Base-by-base conservation (phyloP, 2,329 filamentous ascomycete species). In the Ambrosiella beaveri region DNA sequence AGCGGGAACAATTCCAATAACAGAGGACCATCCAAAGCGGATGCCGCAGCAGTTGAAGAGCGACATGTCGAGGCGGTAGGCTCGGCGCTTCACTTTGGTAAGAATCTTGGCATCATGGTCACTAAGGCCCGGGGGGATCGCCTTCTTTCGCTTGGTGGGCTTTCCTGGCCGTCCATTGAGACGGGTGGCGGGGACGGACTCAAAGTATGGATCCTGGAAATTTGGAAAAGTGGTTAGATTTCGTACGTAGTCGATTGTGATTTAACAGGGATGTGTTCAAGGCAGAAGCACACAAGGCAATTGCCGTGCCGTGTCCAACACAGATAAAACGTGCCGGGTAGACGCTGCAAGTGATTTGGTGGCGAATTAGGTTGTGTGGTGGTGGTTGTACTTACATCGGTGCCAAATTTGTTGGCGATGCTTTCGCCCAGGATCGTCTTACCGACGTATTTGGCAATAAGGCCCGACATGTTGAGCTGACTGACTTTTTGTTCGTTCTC, bases 1-100 rank as follows among this genome's bases (percentile, higher is more conserved):
- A 79, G 80, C 80, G 64, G 93, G 93, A 57, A 97, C 70, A 7
- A 97, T 67, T 12, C 84, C 93, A 65, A 97, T 87, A 59, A 95
- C 79, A 64, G 84, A 86, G 56, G 86, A 81, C 88, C 89, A 96
- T 57, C 93, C 93, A 66, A 97, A 90, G 59, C 84, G 80, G 60
- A 95, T 77, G 49, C 89, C 88, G 63, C 85, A 80, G 66, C 88
- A 80, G 66, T 80, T 89, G 73, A 91, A 94, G 5, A 95, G 78
- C 58, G 79, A 80, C 74, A 88, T 85, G 69, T 97, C 93, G 35
- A 96, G 79, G 41, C 81, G 78, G 71, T 95, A 95, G 39, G 93
- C 89, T 60, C 85, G 79, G 64, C 85, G 80, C 70, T 95, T 91
- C 64, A 95, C 88, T 65, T 85, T 85, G 64, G 85, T 94, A 62